These are phyloP conservation scores for Diplocarpon rosae DNA, from an alignment of 2,329 filamentous ascomycete genomes.

Conservation along the genomic window DNA sequence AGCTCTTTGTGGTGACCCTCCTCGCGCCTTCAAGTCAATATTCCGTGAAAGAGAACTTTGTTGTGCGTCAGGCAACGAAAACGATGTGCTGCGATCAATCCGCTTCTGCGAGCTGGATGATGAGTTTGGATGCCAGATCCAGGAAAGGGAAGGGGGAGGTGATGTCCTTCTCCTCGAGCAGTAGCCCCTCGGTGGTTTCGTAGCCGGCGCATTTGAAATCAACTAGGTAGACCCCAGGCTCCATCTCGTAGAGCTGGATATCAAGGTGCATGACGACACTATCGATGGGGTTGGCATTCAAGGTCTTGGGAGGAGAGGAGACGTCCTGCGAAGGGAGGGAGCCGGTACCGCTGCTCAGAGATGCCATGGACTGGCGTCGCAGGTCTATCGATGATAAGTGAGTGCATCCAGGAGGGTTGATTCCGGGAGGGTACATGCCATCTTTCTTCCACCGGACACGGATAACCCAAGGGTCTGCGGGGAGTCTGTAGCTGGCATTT, in stretches of 20 bases:
- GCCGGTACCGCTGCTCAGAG: constrained; percentile 25
- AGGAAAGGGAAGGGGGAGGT: constrained; percentile 93
- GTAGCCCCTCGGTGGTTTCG: constrained; percentile 63
- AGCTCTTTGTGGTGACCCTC: no score
- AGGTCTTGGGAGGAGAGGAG: constrained; percentile 14
- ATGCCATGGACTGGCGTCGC: constrained; percentile 27
- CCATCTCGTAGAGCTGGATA: constrained; percentile 92
- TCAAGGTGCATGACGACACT: constrained; percentile 83
- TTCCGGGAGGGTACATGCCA: constrained; percentile 50
- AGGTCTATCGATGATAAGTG: constrained; percentile 39
- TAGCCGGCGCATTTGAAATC: constrained; percentile 99
- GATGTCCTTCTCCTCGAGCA: constrained; percentile 85
- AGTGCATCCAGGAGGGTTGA: constrained; percentile 37
- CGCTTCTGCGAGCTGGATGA: constrained; percentile 83
- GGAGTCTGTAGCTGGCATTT: constrained; percentile 63
- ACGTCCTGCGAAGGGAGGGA: constrained; percentile 22
- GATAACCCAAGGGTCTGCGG: constrained; percentile 91
- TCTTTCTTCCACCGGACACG: constrained; percentile 79
- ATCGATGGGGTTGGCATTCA: constrained; percentile 20
- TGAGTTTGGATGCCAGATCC: constrained; percentile 83
- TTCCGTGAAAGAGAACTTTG: no score
- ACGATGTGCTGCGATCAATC: constrained; percentile 33
- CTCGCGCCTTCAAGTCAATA: no score
- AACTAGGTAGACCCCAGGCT: constrained; percentile 84
- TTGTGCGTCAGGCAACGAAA: no score